These are phyloP conservation scores for Rhododendron henanense DNA, from an alignment of 148 eudicot genomes.

Conservation along the genomic window DNA sequence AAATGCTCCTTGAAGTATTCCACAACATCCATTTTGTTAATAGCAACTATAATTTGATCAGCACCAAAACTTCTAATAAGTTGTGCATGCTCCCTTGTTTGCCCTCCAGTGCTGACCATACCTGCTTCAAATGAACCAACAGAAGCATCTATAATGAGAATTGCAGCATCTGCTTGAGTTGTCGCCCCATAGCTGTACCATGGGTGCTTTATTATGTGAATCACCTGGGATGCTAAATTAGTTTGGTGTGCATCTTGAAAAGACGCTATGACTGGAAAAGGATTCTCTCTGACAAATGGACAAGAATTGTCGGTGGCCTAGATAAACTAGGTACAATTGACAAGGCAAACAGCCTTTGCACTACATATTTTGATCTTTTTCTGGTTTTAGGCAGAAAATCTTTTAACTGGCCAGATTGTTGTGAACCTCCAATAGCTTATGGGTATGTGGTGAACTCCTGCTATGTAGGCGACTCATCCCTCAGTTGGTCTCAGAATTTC, in stretches of 20 bases:
- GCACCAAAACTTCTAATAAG: constrained; percentile 96
- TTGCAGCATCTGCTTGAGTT: constrained; percentile 95
- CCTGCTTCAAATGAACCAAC: constrained; percentile 89
- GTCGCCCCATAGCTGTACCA: constrained; percentile 41
- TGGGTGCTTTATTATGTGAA: background rate
- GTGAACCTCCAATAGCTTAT: background rate
- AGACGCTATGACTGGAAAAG: background rate
- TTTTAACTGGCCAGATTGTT: background rate
- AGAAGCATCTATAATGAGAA: constrained; percentile 90
- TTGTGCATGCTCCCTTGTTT: constrained; percentile 93
- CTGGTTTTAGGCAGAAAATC: background rate
- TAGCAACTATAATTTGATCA: constrained; percentile 78
- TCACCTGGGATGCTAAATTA: background rate
- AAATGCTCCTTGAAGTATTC: constrained; percentile 80
- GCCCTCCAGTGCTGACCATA: constrained; percentile 72
- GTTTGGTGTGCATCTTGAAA: background rate
- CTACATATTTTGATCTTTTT: background rate
- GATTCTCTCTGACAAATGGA: background rate
- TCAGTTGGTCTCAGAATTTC: background rate
- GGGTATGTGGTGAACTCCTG: background rate
- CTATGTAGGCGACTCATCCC: background rate
- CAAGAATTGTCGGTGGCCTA: background rate
- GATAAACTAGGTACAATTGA: background rate
- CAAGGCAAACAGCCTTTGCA: background rate
- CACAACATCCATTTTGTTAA: constrained; percentile 92